Conservation (phyloP, 164 flowering plant species). For the Aristolochia contorta region DNA sequence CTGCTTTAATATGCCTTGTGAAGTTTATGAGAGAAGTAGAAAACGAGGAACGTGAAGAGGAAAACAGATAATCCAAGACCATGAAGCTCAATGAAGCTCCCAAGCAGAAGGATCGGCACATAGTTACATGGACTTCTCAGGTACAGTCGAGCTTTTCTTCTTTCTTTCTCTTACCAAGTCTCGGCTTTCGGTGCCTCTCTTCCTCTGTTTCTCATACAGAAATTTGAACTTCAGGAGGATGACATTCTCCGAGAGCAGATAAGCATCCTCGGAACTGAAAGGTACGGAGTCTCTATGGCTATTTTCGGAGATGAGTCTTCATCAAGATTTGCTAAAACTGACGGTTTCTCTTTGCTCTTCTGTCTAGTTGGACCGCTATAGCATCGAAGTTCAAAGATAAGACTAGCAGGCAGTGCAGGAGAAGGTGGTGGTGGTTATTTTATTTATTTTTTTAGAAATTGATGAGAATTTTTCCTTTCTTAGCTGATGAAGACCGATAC, state of each 20-base stretch:
- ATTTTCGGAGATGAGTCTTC: background rate
- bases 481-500: slow-evolving; percentile 8
- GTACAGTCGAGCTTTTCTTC: slow-evolving; percentile 19
- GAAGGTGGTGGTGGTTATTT: slow-evolving; percentile 39
- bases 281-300: slow-evolving; percentile 25
- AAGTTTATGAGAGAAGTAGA: slow-evolving; percentile 16
- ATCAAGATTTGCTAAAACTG: slow-evolving; percentile 1
- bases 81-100: slow-evolving; percentile 22
- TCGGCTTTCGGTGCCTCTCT: background rate
- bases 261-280: slow-evolving; percentile 65
- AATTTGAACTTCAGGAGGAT: slow-evolving; percentile 60
- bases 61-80: slow-evolving; percentile 13
- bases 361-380: slow-evolving; percentile 77
- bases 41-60: slow-evolving; percentile 18
- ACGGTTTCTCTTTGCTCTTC: slow-evolving; percentile 3
- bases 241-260: slow-evolving; percentile 82
- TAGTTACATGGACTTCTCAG: slow-evolving; percentile 87
- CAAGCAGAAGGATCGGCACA: slow-evolving; percentile 68
- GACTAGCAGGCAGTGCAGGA: slow-evolving; percentile 85
- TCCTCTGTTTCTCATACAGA: slow-evolving; percentile 5
- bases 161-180: background rate
- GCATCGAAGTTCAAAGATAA: slow-evolving; percentile 87
- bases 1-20: slow-evolving; percentile 42
- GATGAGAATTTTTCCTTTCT: background rate
- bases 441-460: background rate